Percentiles rank a stretch among this genome's conserved stretches.
Conservation (phyloP, 495 filamentous ascomycete species). For the Aspergillus sclerotiicarbonarius region DNA sequence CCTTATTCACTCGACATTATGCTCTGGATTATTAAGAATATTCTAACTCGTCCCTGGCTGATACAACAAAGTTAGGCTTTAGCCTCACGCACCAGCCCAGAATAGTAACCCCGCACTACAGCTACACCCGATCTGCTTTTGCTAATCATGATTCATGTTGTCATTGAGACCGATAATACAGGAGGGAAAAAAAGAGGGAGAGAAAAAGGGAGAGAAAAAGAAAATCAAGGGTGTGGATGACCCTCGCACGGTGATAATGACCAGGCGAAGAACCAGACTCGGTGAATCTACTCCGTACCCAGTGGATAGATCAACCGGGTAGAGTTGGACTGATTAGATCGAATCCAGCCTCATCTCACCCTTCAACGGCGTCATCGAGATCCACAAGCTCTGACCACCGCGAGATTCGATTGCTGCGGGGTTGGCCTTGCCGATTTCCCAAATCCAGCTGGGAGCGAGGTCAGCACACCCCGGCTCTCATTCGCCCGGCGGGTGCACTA, state of each 20-base stretch:
- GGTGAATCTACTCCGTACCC: neutral
- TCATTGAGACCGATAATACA: neutral
- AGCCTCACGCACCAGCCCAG: slow-evolving; percentile 5
- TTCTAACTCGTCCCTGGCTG: neutral
- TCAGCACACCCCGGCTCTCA: slow-evolving; percentile 6
- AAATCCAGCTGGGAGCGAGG: slow-evolving; percentile 9
- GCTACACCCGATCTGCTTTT: slow-evolving; percentile 1
- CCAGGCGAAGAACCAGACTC: neutral
- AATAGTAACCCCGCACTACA: slow-evolving; percentile 5
- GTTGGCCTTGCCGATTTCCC: slow-evolving; percentile 4
- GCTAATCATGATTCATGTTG: neutral
- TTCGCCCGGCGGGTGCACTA: slow-evolving; percentile 11
- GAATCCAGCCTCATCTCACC: neutral
- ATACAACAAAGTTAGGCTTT: slow-evolving; percentile 1
- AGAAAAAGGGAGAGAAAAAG: neutral
- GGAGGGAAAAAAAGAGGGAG: neutral
- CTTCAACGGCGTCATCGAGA: slow-evolving; percentile 7
- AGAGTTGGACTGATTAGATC: neutral
- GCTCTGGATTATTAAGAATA: neutral
- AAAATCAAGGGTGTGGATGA: neutral
- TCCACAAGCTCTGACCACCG: slow-evolving; percentile 17
- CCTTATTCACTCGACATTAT: neutral
- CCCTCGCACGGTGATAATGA: neutral
- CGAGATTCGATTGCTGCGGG: neutral
- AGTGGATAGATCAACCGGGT: neutral